phyloP scores from a whole-genome alignment of 495 filamentous ascomycete species.

The Jackrogersella minutella region DNA sequence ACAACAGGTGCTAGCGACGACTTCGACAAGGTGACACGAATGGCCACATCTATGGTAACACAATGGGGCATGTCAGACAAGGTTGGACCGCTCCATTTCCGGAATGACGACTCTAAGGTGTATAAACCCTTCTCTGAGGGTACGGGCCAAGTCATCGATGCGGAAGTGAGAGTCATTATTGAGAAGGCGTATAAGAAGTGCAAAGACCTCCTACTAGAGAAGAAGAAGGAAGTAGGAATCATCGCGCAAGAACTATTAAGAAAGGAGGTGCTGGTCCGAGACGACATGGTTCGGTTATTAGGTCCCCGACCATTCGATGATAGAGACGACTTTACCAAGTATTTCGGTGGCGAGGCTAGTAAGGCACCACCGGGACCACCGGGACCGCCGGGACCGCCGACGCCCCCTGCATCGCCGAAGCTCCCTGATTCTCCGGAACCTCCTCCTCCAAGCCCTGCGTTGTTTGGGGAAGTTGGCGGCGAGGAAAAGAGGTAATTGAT shows the following conservation, averaged over 20 bases:
- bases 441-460: conserved; percentile 40
- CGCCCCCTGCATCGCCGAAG: conserved; percentile 26
- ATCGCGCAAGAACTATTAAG: conserved; percentile 91
- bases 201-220: conserved; percentile 78
- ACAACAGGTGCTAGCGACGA: conserved; percentile 94
- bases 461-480: conserved; percentile 31
- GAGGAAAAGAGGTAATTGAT: conserved; percentile 29
- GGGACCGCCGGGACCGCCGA: conserved; percentile 27
- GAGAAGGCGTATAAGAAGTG: conserved; percentile 92
- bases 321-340: conserved; percentile 88
- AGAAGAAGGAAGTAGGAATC: conserved; percentile 86
- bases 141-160: conserved; percentile 89
- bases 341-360: conserved; percentile 70
- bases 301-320: conserved; percentile 85
- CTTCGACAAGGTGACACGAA: conserved; percentile 96
- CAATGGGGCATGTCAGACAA: conserved; percentile 97
- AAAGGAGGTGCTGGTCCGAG: conserved; percentile 89
- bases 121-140: conserved; percentile 96
- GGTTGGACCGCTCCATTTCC: conserved; percentile 89
- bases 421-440: conserved; percentile 40
- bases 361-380: conserved; percentile 27
- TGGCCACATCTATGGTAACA: conserved; percentile 97
- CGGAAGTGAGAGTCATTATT: conserved; percentile 87
- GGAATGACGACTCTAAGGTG: conserved; percentile 76
- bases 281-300: conserved; percentile 89